phyloP scores from a whole-genome alignment of 495 filamentous ascomycete genomes.

The Aspergillus panamensis region DNA sequence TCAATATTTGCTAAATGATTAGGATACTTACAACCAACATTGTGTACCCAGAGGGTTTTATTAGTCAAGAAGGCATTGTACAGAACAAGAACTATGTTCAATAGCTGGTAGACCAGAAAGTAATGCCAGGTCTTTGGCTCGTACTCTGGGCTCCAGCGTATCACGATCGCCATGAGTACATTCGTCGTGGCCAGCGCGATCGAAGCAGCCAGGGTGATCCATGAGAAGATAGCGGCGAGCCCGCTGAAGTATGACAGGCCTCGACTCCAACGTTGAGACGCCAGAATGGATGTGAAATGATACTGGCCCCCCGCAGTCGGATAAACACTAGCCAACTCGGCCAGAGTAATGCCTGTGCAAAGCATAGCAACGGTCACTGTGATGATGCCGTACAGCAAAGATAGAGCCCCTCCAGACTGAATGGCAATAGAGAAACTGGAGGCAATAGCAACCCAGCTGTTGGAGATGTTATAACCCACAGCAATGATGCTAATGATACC shows the following conservation, averaged over 20 bases:
- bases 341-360: constrained; percentile 43
- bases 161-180: constrained; percentile 28
- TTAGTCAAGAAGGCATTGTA: constrained; percentile 32
- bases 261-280: constrained; percentile 23
- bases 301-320: constrained; percentile 53
- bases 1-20: neutral
- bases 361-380: constrained; percentile 26
- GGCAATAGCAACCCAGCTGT: constrained; percentile 34
- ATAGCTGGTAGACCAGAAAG: constrained; percentile 43
- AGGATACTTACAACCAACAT: constrained; percentile 29
- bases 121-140: constrained; percentile 29
- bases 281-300: constrained; percentile 34
- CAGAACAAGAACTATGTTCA: constrained; percentile 24
- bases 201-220: constrained; percentile 28
- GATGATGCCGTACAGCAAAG: constrained; percentile 33
- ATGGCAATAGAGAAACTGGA: constrained; percentile 32
- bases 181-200: constrained; percentile 24
- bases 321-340: constrained; percentile 50
- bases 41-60: constrained; percentile 32
- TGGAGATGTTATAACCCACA: constrained; percentile 33
- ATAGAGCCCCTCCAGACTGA: constrained; percentile 29
- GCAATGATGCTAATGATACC: constrained; percentile 31
- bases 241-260: constrained; percentile 30
- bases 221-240: constrained; percentile 27
- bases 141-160: constrained; percentile 27